Base-by-base conservation (phyloP, 164 flowering plant species). In the Buxus sempervirens region DNA sequence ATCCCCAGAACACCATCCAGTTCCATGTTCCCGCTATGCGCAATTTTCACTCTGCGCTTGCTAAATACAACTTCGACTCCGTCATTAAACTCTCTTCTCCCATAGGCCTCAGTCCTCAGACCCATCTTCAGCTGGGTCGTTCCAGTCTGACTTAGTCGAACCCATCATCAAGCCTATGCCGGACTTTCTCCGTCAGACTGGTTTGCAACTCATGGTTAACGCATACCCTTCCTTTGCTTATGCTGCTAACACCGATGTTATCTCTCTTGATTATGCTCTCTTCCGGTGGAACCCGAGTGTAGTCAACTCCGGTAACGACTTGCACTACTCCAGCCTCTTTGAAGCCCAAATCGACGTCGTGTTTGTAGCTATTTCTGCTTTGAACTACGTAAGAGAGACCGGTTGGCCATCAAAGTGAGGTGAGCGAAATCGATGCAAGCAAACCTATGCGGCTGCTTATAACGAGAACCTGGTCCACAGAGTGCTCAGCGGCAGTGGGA, bases 281-380 rank as follows among this genome's bases (percentile, higher is more conserved):
- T 83, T 90, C 58, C 71, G 74, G 6, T 42, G 68, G 1, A 87
- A 89, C 69, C 59, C 88, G 2, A 93, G 93, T 16, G 82, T 77
- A n/a, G n/a, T n/a, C n/a, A n/a, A n/a, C n/a, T n/a, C n/a, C n/a
- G n/a, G n/a, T n/a, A n/a, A n/a, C n/a, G n/a, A n/a, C n/a, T n/a
- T n/a, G n/a, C n/a, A n/a, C n/a, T n/a, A n/a, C n/a, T n/a, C n/a
- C n/a, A n/a, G n/a, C n/a, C n/a, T n/a, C n/a, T n/a, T n/a, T n/a
- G 97, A 92, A 0, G 99, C 99, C 24, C 97, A 92, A 64, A 19
- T 89, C 51, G 99, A 95, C n/a, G n/a, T n/a, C 75, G 99, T 92
- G 32, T 87, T 20, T 55, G 87, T 94, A 0, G 99, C 99, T 16
- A 82, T 90, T 87, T 62, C 79, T 0, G 86, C 86, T 0, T 59